These are phyloP conservation scores for Babesia caballi DNA, from an alignment of 169 alveolate genomes.

Conservation along the genomic window DNA sequence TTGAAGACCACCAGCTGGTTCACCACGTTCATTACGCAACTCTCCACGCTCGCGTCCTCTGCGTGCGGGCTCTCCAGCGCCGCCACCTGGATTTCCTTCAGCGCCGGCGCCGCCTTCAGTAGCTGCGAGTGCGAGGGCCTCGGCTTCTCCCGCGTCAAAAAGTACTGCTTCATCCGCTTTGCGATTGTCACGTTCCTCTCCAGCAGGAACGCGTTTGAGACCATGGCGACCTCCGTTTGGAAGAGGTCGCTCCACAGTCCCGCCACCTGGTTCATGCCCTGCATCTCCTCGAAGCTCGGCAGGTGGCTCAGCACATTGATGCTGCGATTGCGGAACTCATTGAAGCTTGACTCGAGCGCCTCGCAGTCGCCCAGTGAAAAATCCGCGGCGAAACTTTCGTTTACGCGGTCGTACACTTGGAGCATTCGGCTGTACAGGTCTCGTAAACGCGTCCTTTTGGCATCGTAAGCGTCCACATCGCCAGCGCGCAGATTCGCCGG, in stretches of 20 bases:
- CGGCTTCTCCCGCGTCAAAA: slow-evolving; percentile 6
- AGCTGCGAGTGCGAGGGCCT: not conserved
- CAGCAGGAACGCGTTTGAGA: slow-evolving; percentile 27
- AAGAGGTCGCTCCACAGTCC: slow-evolving; percentile 60
- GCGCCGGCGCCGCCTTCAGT: slow-evolving; percentile 1
- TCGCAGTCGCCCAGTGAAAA: slow-evolving; percentile 21
- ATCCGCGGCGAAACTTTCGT: slow-evolving; percentile 1
- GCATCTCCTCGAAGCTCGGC: slow-evolving; percentile 51
- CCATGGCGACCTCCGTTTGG: slow-evolving; percentile 36
- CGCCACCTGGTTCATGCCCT: slow-evolving; percentile 39
- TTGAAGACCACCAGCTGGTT: slow-evolving; percentile 29
- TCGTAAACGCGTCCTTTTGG: not conserved
- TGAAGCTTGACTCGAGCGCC: slow-evolving; percentile 14
- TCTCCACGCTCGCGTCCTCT: not conserved
- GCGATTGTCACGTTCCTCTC: slow-evolving; percentile 50
- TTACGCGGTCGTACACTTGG: slow-evolving; percentile 15
- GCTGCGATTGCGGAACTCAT: slow-evolving; percentile 23
- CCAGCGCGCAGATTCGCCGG: not conserved
- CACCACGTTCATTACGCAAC: not conserved
- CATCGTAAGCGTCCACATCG: not conserved
- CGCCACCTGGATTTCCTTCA: slow-evolving; percentile 7
- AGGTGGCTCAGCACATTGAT: slow-evolving; percentile 17
- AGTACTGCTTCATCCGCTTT: slow-evolving; percentile 16
- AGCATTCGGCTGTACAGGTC: slow-evolving; percentile 14
- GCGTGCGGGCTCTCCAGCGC: not conserved